Base-by-base conservation (phyloP, 2,329 filamentous ascomycete species). In the Atkinsonella hypoxylon region DNA sequence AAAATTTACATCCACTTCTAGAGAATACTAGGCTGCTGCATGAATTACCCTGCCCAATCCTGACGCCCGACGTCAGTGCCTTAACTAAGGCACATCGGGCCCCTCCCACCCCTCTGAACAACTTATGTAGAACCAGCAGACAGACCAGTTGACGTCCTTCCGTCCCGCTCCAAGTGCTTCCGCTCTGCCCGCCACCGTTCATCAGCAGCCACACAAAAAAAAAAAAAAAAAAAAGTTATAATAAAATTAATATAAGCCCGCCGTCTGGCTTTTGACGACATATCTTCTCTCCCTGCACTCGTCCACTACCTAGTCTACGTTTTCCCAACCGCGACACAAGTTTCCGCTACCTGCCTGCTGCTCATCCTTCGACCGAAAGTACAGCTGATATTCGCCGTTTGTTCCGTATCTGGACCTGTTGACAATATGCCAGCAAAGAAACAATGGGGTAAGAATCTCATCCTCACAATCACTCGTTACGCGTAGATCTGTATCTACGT, bases 381-480 rank as follows among this genome's bases (percentile, higher is more conserved):
- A 32, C 26, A 45, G 9, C 42, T 18, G n/a, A 12, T 15, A 30
- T 3, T 17, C 20, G 15, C 20, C 8, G 10, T 11, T 18, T 17
- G 12, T 45, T 18, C 13, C 22, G 12, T 7, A 26, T 42, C 10
- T 17, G 5, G 8, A 40, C 20, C 8, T 30, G 7, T 13, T 58
- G 61, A 65, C 62, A 71, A 63, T 62, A 72, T 72, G 69, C 65
- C 69, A 64, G 63, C 67, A 52, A 66, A 62, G 58, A 67, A 70
- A 57, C 58, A 65, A 62, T 71, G 69, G 69, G 69, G 69, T 71
- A 66, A 64, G 69, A 31, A n/a, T 22, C 43, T 49, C 45, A 42
- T 42, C 42, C 44, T 44, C 31, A 47, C 48, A 48, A 54, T 54
- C 47, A 55, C 34, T 38, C 46, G 48, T 45, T 48, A 30, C 47